Conservation (phyloP, 2,329 filamentous ascomycete genomes). For the Aspergillus puulaauensis region DNA sequence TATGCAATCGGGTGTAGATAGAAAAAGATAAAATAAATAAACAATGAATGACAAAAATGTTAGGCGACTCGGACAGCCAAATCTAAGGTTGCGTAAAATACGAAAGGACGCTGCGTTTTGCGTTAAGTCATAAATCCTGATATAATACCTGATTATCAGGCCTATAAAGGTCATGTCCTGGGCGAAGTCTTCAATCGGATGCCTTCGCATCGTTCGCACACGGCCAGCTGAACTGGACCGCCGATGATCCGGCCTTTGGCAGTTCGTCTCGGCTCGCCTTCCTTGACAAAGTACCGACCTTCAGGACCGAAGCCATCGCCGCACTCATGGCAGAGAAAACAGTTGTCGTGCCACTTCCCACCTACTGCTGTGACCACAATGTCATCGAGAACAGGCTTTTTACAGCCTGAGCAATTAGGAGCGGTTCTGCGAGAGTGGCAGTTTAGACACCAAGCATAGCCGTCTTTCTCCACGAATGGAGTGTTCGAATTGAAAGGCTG, state of each 20-base stretch:
- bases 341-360: slow-evolving; percentile 88
- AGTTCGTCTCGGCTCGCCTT: slow-evolving; percentile 49
- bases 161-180: slow-evolving; percentile 1
- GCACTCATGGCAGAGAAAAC: slow-evolving; percentile 79
- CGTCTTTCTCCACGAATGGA: slow-evolving; percentile 96
- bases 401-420: slow-evolving; percentile 84
- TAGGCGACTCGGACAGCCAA: background rate
- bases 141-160: background rate
- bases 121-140: background rate
- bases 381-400: slow-evolving; percentile 80
- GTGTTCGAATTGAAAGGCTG: slow-evolving; percentile 59
- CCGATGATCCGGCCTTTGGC: slow-evolving; percentile 48
- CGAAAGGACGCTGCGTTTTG: background rate
- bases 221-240: slow-evolving; percentile 55
- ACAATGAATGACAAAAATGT: background rate
- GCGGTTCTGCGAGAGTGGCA: slow-evolving; percentile 92
- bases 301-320: slow-evolving; percentile 58
- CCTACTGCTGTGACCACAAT: slow-evolving; percentile 87
- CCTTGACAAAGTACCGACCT: slow-evolving; percentile 62
- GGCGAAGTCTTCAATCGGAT: slow-evolving; percentile 59
- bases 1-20: background rate
- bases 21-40: background rate
- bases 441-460: slow-evolving; percentile 92
- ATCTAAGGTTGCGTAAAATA: background rate
- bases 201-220: slow-evolving; percentile 64